phyloP scores from a whole-genome alignment of 768 basidiomycete genomes.

The Dioszegia crocea region DNA sequence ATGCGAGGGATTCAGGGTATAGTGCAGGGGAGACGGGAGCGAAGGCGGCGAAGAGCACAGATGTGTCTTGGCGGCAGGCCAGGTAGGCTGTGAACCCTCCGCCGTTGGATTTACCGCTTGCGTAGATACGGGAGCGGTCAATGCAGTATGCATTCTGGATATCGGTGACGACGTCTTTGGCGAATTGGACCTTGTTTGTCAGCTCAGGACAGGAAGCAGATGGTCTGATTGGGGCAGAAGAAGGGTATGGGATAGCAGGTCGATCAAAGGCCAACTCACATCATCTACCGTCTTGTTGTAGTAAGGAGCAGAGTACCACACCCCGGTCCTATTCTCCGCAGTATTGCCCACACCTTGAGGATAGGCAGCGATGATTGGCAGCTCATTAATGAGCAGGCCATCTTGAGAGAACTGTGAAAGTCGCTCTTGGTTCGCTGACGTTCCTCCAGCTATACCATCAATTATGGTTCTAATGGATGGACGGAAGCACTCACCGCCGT shows the following conservation, averaged over 20 bases:
- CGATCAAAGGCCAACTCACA: slow-evolving; percentile 10
- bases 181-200: slow-evolving; percentile 27
- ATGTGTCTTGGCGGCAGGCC: slow-evolving; percentile 31
- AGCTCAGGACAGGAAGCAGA: background rate
- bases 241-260: too few species aligned
- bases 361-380: slow-evolving; percentile 26
- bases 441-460: slow-evolving; percentile 17
- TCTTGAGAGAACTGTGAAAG: slow-evolving; percentile 22
- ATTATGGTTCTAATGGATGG: too few species aligned
- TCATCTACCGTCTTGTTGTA: slow-evolving; percentile 28
- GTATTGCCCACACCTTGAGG: slow-evolving; percentile 27
- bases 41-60: slow-evolving; percentile 33
- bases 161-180: slow-evolving; percentile 29
- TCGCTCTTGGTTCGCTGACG: slow-evolving; percentile 19
- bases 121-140: slow-evolving; percentile 25
- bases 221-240: too few species aligned
- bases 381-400: slow-evolving; percentile 12
- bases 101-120: slow-evolving; percentile 37
- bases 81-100: slow-evolving; percentile 36
- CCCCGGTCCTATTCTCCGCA: slow-evolving; percentile 24
- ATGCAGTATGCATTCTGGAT: slow-evolving; percentile 24
- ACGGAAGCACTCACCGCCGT: slow-evolving; percentile 21
- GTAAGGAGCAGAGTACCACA: slow-evolving; percentile 28
- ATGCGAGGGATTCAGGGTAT: slow-evolving; percentile 29
- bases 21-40: slow-evolving; percentile 31